Base-by-base conservation (phyloP, 306 rosid species). In the Clitoria ternatea region DNA sequence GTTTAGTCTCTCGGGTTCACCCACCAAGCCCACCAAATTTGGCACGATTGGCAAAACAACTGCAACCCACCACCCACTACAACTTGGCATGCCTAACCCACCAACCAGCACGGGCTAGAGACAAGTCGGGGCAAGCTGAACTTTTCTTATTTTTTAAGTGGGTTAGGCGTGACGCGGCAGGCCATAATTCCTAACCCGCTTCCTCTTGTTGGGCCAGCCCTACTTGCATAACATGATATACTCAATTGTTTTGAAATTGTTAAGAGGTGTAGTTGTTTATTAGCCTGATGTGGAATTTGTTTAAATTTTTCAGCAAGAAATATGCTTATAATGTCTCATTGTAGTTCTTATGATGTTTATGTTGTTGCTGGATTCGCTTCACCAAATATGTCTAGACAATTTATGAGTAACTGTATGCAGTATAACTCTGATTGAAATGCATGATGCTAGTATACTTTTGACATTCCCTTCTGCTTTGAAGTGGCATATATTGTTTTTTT, bases 401-500 rank as follows among this genome's bases (percentile, higher is more conserved):
- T 36, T 60, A 47, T 20, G 5, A 43, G 55, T 14, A 42, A 61
- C 42, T 55, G 7, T 30, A 3, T 67, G 15, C 43, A 66, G 2
- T 66, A 35, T 40, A 24, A n/a, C n/a, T n/a, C 2, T 18, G 70
- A 56, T n/a, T 30, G 59, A 52, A 52, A 77, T 14, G 10, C 69
- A 29, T 53, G 17, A 35, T 6, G 65, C 27, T n/a, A 36, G 10
- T 24, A 14, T 70, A 12, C 9, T 12, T 69, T 29, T 33, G 23
- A 26, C 73, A 47, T 69, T 47, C 6, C 32, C 26, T 59, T 37
- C 17, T 76, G 26, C 19, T 72, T 67, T 13, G 18, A 62, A 26
- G 29, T 52, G 26, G 32, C 19, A 62, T 64, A 47, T 6, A 63
- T 30, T 36, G 23, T 47, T 17, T 22, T n/a, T 60, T 43, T 35